Evolutionary conservation across 2,329 filamentous ascomycete species (phyloP).

Genomic region (Pleochaeta shiraiana): DNA sequence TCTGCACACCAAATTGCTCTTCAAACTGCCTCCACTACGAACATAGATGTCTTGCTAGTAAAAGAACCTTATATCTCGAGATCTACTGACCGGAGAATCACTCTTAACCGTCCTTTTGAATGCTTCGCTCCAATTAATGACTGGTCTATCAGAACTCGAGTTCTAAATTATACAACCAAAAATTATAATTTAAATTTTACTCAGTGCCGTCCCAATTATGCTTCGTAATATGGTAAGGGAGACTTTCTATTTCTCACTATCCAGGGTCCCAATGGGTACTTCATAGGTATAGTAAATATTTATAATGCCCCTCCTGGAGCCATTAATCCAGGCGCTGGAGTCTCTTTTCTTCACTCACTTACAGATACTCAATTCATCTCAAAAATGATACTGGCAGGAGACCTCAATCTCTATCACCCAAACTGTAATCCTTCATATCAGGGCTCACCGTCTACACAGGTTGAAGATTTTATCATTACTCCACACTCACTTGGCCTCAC

Average conservation of each 20-base stretch:
- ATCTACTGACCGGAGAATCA: conserved; percentile 1
- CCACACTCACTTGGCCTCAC: no score
- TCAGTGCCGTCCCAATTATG: not conserved
- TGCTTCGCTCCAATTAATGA: not conserved
- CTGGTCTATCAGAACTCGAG: not conserved
- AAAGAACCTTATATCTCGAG: not conserved
- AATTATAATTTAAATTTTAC: not conserved
- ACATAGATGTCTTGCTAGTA: not conserved
- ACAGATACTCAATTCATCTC: not conserved
- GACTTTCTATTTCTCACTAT: not conserved
- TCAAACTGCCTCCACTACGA: not conserved
- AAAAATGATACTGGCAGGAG: not conserved
- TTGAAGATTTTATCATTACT: not conserved
- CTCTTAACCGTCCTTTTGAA: not conserved
- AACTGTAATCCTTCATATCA: not conserved
- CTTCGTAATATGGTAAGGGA: not conserved
- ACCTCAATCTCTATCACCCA: not conserved
- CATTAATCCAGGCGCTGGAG: not conserved
- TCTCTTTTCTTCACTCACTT: not conserved
- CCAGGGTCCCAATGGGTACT: not conserved
- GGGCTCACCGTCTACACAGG: not conserved
- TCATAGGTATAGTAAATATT: not conserved
- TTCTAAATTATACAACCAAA: not conserved
- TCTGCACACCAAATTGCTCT: conserved; percentile 3
- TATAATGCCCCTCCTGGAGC: not conserved